Base-by-base conservation (phyloP, 2,329 filamentous ascomycete species). In the Trichoderma oligosporum region DNA sequence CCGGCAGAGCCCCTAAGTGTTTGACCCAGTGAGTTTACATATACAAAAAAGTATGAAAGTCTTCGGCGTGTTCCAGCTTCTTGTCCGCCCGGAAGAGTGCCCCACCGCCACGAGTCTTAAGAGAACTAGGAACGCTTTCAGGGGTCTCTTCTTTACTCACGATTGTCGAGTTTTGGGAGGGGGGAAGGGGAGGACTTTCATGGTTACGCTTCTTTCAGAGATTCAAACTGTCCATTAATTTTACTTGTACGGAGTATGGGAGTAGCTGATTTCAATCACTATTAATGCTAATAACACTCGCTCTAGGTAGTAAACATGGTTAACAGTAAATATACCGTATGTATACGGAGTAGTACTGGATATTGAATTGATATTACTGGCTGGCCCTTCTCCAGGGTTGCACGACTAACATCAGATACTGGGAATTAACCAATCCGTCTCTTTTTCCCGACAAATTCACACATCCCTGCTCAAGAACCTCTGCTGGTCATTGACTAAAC, bases 41-140 rank as follows among this genome's bases (percentile, higher is more conserved):
- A 41, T 29, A 41, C n/a, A n/a, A n/a, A n/a, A n/a, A 33, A 16
- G 35, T 56, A 42, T 45, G 54, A 49, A n/a, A 36, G 54, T 36
- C 38, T n/a, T 48, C 33, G 56, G 56, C 25, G 56, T 52, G 41
- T 16, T 48, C 25, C 24, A 48, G 53, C 33, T 39, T 42, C 36
- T 56, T 16, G 25, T 20, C 44, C 53, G 53, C n/a, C n/a, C n/a
- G n/a, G n/a, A n/a, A 18, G 35, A 46, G 33, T 33, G 56, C 48
- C 51, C 56, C 56, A 52, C 56, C 49, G 56, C 56, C 56, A 58
- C 49, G 56, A 55, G 56, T 36, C 20, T 18, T 29, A 35, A 38
- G n/a, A n/a, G n/a, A 48, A 39, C 56, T 35, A 58, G 56, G 49
- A 58, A 56, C 56, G 47, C 35, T 29, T 39, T 52, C 38, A 51